Evolutionary conservation across 148 eudicot genomes (phyloP), one percentile per base, ranked within the genome.

Genomic region (Camellia lanceoleosa): DNA sequence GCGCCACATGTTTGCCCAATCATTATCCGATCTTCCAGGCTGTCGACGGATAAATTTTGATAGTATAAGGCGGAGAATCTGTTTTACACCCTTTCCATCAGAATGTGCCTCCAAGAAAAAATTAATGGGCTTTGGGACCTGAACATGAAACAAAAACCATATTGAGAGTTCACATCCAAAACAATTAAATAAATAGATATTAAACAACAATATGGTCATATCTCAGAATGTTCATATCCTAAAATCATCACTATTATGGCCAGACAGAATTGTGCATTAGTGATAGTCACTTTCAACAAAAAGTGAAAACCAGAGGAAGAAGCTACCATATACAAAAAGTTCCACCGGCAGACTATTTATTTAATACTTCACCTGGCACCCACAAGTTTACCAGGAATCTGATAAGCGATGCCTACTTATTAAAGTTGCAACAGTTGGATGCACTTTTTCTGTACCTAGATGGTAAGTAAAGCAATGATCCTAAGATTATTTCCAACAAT

Each of bases 1-100:
- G 79, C 86, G 93, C 99, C 99, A 96, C 92, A 94, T 85, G 82
- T 64, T 91, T 81, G 97, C 91, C 99, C 99, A 96, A 73, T 96
- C 99, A 82, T 88, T 89, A 84, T 96, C 99, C 14, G 90, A 86
- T 79, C 85, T 92, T 60, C 90, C 89, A 8, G 95, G 91, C 79
- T 92, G 97, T 68, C 89, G 84, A 60, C 99, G 95, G 78, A 91
- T 85, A 85, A 94, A 94, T 83, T 96, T 96, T 44, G 99, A 96
- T 54, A 96, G 95, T 56, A 96, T 81, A 71, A 96, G 97, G 66
- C 99, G 99, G 74, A 96, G 84, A 79, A 94, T 91, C 81, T 96
- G 99, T 75, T 94, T 96, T 9, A 94, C 99, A 84, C 93, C 93
- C 86, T 94, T 94, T 67, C 83, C 95, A 86, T 96, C 98, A 54